A percentile compares a stretch with the other conserved stretches of the same genome.
Conservation (phyloP, 148 eudicot genomes). For the Rhododendron ferrugineum region DNA sequence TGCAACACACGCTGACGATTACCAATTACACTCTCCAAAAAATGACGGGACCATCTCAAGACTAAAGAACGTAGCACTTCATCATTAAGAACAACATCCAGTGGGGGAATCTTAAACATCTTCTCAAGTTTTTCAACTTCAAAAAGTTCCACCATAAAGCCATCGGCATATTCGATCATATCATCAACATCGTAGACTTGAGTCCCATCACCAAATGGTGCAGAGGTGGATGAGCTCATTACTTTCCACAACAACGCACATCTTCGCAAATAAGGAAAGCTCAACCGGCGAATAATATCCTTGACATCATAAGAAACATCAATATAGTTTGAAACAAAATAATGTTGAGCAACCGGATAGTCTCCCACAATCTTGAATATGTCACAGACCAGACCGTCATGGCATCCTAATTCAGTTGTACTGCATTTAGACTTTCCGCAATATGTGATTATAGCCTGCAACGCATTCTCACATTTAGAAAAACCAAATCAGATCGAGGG, state of each 20-base stretch:
- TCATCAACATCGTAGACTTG: slow-evolving; percentile 33
- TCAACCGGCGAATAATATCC: slow-evolving; percentile 47
- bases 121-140: slow-evolving; percentile 57
- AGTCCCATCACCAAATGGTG: slow-evolving; percentile 44
- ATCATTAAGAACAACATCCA: slow-evolving; percentile 56
- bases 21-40: slow-evolving; percentile 38
- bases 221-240: slow-evolving; percentile 39
- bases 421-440: slow-evolving; percentile 28
- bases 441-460: slow-evolving; percentile 63
- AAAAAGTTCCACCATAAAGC: slow-evolving; percentile 31
- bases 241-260: slow-evolving; percentile 83
- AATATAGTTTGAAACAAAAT: slow-evolving; percentile 51
- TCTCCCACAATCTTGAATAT: slow-evolving; percentile 43
- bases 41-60: slow-evolving; percentile 64
- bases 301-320: slow-evolving; percentile 45
- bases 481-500: slow-evolving; percentile 1
- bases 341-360: slow-evolving; percentile 28
- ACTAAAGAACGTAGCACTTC: slow-evolving; percentile 38
- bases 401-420: slow-evolving; percentile 30
- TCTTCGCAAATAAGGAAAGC: slow-evolving; percentile 84
- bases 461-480: slow-evolving; percentile 8
- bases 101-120: slow-evolving; percentile 69
- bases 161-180: slow-evolving; percentile 25
- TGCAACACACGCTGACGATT: slow-evolving; percentile 25
- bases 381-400: slow-evolving; percentile 54